phyloP scores from a whole-genome alignment of 306 rosid genomes.

The Fragaria ananassa region DNA sequence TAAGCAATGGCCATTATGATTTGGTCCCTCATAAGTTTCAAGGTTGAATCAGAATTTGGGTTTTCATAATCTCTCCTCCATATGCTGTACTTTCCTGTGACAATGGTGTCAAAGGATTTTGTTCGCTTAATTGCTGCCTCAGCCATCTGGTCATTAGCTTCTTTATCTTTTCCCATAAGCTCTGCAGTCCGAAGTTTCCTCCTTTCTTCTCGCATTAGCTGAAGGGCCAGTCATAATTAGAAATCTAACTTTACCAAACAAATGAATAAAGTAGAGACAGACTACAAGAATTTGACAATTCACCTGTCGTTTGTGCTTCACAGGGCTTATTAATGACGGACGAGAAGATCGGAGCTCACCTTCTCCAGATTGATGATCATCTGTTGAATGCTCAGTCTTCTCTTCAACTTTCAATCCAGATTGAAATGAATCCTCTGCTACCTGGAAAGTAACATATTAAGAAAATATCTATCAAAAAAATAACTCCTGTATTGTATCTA shows the following conservation, averaged over 20 bases:
- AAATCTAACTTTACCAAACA: conserved; percentile 19
- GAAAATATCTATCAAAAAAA: conserved; percentile 19
- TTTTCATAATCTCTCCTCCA: conserved; percentile 91
- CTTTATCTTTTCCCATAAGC: conserved; percentile 62
- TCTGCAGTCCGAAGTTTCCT: conserved; percentile 62
- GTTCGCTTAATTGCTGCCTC: conserved; percentile 72
- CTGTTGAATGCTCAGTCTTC: conserved; percentile 30
- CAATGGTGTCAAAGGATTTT: conserved; percentile 50
- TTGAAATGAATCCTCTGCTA: conserved; percentile 38
- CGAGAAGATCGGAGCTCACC: conserved; percentile 39
- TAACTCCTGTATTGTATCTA: neutral
- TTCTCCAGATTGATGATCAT: conserved; percentile 49
- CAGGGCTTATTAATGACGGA: conserved; percentile 58
- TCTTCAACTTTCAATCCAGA: conserved; percentile 39
- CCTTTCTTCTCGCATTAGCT: conserved; percentile 81
- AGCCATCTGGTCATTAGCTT: conserved; percentile 53
- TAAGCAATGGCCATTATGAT: conserved; percentile 92
- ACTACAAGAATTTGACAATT: conserved; percentile 29
- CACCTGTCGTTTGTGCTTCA: conserved; percentile 82
- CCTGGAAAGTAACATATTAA: conserved; percentile 39
- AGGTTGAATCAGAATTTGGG: conserved; percentile 82
- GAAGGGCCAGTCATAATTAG: conserved; percentile 33
- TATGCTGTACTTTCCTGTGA: conserved; percentile 79
- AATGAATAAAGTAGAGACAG: conserved; percentile 7
- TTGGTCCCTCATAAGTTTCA: conserved; percentile 96